Conservation (phyloP, 805 yeast genomes). For the Kluyveromyces dobzhanskii region DNA sequence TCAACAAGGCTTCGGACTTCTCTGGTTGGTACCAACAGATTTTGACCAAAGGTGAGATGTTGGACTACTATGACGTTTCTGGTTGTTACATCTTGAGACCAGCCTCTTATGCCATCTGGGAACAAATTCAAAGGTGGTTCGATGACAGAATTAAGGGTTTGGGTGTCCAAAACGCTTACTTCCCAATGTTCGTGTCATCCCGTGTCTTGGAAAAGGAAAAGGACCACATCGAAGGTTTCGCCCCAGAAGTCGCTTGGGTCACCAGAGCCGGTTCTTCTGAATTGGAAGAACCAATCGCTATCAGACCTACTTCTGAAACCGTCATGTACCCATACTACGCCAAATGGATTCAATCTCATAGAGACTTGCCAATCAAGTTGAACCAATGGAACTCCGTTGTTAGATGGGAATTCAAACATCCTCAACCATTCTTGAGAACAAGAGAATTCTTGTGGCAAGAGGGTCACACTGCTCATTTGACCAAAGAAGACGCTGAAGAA, state of each 20-base stretch:
- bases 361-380: conserved; percentile 91
- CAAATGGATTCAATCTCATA: conserved; percentile 97
- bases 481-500: conserved; percentile 65
- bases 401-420: conserved; percentile 99
- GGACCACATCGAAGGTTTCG: conserved; percentile 98
- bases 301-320: conserved; percentile 98
- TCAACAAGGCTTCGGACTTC: conserved; percentile 84
- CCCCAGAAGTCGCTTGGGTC: conserved; percentile 99
- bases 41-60: conserved; percentile 93
- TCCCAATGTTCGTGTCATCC: conserved; percentile 97
- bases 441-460: conserved; percentile 99
- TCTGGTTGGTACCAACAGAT: conserved; percentile 97
- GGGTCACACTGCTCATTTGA: conserved; percentile 97
- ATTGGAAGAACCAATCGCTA: conserved; percentile 96
- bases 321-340: conserved; percentile 99
- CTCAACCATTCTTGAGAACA: conserved; percentile 97
- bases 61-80: conserved; percentile 96
- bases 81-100: conserved; percentile 99
- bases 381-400: conserved; percentile 99
- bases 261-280: conserved; percentile 92
- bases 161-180: conserved; percentile 92
- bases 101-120: conserved; percentile 92
- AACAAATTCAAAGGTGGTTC: conserved; percentile 82
- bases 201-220: conserved; percentile 93
- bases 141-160: conserved; percentile 70